A percentile compares a stretch with the other conserved stretches of the same genome.
These are phyloP conservation scores for Blepharisma japonicum DNA, from an alignment of 73 alveolate species.

Conservation along the genomic window DNA sequence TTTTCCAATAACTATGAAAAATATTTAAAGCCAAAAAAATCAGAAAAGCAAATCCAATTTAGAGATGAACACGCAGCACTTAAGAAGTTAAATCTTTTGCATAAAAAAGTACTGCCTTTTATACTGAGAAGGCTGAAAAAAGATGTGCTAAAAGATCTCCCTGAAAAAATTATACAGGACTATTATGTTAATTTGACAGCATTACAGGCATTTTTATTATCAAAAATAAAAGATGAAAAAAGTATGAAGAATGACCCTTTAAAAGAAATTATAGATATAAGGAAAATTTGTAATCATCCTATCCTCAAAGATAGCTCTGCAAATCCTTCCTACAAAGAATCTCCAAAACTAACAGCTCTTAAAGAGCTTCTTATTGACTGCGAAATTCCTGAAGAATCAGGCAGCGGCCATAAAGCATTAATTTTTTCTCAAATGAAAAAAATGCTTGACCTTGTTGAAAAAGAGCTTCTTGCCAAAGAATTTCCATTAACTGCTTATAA, in stretches of 20 bases:
- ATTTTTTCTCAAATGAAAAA: conserved; percentile 67
- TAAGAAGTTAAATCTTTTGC: conserved; percentile 75
- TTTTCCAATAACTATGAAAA: conserved; percentile 88
- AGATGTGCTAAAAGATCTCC: conserved; percentile 90
- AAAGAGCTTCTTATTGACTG: conserved; percentile 53
- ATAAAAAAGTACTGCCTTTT: conserved; percentile 91
- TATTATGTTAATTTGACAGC: conserved; percentile 79
- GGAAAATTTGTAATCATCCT: conserved; percentile 52
- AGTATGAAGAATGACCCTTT: conserved; percentile 28
- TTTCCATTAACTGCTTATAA: conserved; percentile 43
- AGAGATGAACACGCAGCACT: conserved; percentile 78
- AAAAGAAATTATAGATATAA: conserved; percentile 32
- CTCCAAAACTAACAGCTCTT: conserved; percentile 51
- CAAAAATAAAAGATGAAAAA: conserved; percentile 47
- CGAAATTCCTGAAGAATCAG: conserved; percentile 54
- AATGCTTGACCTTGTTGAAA: conserved; percentile 52
- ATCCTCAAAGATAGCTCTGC: conserved; percentile 16
- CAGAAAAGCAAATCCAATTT: conserved; percentile 68
- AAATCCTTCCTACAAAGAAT: conserved; percentile 18
- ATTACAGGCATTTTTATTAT: conserved; percentile 62
- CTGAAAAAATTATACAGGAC: conserved; percentile 96
- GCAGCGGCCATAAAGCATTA: conserved; percentile 64
- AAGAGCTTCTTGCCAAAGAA: conserved; percentile 45
- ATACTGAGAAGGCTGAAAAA: conserved; percentile 93
- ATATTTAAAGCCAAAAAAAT: conserved; percentile 70